Conservation (phyloP, 352 stramenopile genomes). For the Phytophthora hybrid region DNA sequence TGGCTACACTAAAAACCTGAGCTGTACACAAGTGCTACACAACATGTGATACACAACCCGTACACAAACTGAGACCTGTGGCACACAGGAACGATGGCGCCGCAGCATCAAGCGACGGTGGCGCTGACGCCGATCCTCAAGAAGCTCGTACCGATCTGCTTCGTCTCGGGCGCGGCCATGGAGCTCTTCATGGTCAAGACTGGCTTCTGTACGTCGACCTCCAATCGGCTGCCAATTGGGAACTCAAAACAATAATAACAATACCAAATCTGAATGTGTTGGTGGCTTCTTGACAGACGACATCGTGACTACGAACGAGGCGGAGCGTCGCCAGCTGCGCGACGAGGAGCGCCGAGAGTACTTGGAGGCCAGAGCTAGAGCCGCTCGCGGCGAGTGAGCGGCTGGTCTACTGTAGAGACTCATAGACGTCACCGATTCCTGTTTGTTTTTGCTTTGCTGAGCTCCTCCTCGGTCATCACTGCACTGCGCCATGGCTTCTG, state of each 20-base stretch:
- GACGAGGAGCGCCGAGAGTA: slow-evolving; percentile 62
- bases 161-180: slow-evolving; percentile 83
- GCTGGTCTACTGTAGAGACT: slow-evolving; percentile 11
- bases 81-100: slow-evolving; percentile 27
- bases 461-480: slow-evolving; percentile 3
- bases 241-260: not conserved
- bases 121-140: slow-evolving; percentile 77
- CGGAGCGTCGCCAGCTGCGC: slow-evolving; percentile 72
- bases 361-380: slow-evolving; percentile 41
- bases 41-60: slow-evolving; percentile 7
- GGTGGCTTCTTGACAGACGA: slow-evolving; percentile 62
- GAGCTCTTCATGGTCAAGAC: slow-evolving; percentile 93
- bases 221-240: not conserved
- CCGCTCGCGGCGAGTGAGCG: slow-evolving; percentile 29
- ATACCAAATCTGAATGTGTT: slow-evolving; percentile 19
- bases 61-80: not conserved
- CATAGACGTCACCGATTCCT: slow-evolving; percentile 36
- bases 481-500: not conserved
- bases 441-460: slow-evolving; percentile 21
- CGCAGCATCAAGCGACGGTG: slow-evolving; percentile 45
- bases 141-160: slow-evolving; percentile 88
- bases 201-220: slow-evolving; percentile 73
- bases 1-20: slow-evolving; percentile 16
- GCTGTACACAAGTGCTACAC: not conserved
- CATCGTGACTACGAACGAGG: slow-evolving; percentile 83